Evolutionary conservation across 2,329 filamentous ascomycete species (phyloP), one percentile per base, ranked within the genome.

Genomic region (Fusarium sterilihyphosum): DNA sequence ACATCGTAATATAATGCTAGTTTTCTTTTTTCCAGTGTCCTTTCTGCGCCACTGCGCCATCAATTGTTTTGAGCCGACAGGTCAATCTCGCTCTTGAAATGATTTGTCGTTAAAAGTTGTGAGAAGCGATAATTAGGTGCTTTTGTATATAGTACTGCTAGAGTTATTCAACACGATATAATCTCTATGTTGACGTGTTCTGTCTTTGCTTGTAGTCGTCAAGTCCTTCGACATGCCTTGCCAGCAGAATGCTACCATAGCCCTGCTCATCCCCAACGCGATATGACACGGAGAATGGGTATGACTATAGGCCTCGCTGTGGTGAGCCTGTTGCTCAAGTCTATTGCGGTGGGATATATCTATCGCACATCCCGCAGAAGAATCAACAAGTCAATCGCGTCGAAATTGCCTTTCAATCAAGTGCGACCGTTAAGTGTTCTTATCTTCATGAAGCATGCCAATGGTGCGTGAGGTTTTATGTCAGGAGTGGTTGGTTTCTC

Each of bases 331-430:
- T 54, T 61, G 40, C 66, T 59, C 61, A 70, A 61, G 33, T 65
- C 61, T 57, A 61, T 61, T 63, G 66, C 70, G 65, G 73, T 69
- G 72, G 61, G 75, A 77, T 76, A 78, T 75, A 77, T 78, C 75
- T 78, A 76, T 73, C 77, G 49, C 73, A 67, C 64, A 63, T 76
- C 69, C 53, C 66, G 65, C 67, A 67, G 67, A 71, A 72, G 58
- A 63, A 37, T 46, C 37, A 71, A 69, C 73, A 76, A 76, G 70
- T 76, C 73, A 58, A 66, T 67, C 67, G 61, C 70, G 70, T 53
- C 73, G 73, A 76, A 56, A 74, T 63, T 75, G 73, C 60, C 67
- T 71, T 73, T 64, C 73, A 74, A 71, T 75, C 73, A 75, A 73
- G 73, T 66, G 66, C 50, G 63, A 64, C 38, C 70, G 73, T 76